phyloP scores from a whole-genome alignment of 2,329 filamentous ascomycete species.

The Juglanconis sp. region DNA sequence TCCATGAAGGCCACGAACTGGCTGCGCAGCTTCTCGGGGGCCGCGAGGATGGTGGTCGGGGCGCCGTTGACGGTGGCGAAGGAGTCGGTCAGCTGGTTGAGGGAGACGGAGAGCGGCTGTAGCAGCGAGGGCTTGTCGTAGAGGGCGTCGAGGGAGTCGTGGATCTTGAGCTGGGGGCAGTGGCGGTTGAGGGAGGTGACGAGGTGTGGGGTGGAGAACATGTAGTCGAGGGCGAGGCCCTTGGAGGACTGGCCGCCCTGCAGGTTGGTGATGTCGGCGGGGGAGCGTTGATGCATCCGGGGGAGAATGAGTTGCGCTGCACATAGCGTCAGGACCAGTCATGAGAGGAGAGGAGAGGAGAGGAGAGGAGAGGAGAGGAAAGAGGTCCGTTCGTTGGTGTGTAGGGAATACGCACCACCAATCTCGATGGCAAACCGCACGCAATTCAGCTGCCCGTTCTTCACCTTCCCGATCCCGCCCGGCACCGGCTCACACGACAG shows the following conservation, averaged over 20 bases:
- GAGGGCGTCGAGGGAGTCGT: conserved; percentile 33
- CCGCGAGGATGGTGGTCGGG: conserved; percentile 24
- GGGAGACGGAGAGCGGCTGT: conserved; percentile 23
- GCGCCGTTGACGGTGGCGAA: conserved; percentile 17
- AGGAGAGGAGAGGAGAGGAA: conserved; percentile 1
- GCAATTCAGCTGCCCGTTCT: conserved; percentile 43
- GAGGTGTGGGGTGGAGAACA: conserved; percentile 34
- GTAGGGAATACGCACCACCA: conserved; percentile 34
- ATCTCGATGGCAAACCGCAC: conserved; percentile 45
- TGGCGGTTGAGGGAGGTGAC: conserved; percentile 24
- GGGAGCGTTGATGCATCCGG: conserved; percentile 30
- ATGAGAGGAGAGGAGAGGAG: conserved; percentile 12
- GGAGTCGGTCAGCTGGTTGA: conserved; percentile 21
- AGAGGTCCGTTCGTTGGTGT: no score
- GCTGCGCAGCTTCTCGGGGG: conserved; percentile 19
- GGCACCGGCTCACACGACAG: conserved; percentile 41
- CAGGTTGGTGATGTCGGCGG: conserved; percentile 26
- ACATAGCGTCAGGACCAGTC: conserved; percentile 15
- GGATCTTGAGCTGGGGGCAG: conserved; percentile 36
- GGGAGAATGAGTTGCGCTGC: conserved; percentile 37
- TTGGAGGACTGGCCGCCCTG: conserved; percentile 25
- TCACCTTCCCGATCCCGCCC: conserved; percentile 42
- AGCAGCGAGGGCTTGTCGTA: conserved; percentile 30
- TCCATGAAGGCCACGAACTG: conserved; percentile 28
- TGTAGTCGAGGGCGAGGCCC: conserved; percentile 30